Evolutionary conservation across 1,284 basidiomycete genomes (phyloP), one percentile per base, ranked within the genome.

Genomic region (Ceratobasidium sp.): DNA sequence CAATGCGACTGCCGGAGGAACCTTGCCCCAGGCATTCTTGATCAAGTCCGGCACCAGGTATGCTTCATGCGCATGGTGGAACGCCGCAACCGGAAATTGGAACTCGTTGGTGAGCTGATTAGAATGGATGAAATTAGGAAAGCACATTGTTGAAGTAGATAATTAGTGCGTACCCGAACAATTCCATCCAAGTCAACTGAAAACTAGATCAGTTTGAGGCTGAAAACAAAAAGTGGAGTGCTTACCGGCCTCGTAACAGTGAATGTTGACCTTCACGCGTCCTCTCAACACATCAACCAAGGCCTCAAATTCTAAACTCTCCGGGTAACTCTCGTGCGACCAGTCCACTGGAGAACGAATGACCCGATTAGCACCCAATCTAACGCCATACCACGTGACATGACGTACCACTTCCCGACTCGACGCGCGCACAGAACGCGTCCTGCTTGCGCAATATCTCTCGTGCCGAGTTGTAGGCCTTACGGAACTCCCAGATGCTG

Each of bases 21-120:
- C 80, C 80, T 75, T 76, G 82, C 90, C 89, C 77, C 89, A 93
- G 1, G 89, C 86, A 78, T 85, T 84, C 80, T 93, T 94, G 70
- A 97, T 83, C 1, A 93, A 80, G 46, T 89, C 89, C 0, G 94
- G 92, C 26, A 95, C 90, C 18, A 96, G 87, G 79, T 93, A 96
- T 0, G 94, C 89, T 80, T 95, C 93, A 76, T 90, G 89, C 0
- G 95, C 94, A 78, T 96, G 94, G 80, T 96, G 95, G 81, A 96
- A 92, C 1, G 90, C 89, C 1, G 92, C 89, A 69, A 94, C 86
- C 4, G 89, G 86, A 81, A 95, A 95, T 78, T 91, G 83, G 86
- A 95, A 97, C 80, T 94, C 92, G 80, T 93, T 92, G 21, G 90
- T 88, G 66, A 93, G 86, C 82, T 92, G 78, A 28, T 80, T 78